Conservation (phyloP, 805 yeast species). For the Candida vartiovaarae region DNA sequence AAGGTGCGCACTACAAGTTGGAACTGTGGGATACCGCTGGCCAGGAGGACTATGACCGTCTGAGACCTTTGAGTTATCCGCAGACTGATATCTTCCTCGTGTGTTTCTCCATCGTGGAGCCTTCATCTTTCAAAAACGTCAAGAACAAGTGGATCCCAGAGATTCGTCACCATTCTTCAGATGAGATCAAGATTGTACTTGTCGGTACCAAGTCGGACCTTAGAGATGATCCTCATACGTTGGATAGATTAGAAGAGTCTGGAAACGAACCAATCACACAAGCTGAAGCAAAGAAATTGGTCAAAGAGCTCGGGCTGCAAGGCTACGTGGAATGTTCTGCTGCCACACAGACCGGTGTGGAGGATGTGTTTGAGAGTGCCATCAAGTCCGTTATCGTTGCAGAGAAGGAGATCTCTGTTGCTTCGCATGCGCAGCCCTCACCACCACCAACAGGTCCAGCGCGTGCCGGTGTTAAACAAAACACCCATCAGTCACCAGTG, state of each 20-base stretch:
- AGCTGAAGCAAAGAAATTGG: constrained; percentile 58
- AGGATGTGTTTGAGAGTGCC: constrained; percentile 77
- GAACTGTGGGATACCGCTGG: constrained; percentile 98
- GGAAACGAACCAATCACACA: constrained; percentile 54
- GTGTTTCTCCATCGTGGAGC: constrained; percentile 80
- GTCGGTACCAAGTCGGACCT: constrained; percentile 89
- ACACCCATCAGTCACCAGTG: neutral
- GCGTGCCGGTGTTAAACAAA: neutral
- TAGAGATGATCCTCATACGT: constrained; percentile 72
- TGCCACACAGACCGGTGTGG: constrained; percentile 80
- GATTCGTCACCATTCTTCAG: constrained; percentile 74
- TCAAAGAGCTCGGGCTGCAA: constrained; percentile 65
- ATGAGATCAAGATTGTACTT: constrained; percentile 57
- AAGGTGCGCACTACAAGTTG: constrained; percentile 72
- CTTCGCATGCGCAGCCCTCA: neutral
- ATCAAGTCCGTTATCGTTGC: constrained; percentile 53
- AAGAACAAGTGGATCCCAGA: constrained; percentile 83
- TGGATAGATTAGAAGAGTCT: constrained; percentile 53
- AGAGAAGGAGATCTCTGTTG: constrained; percentile 11
- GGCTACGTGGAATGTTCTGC: constrained; percentile 86
- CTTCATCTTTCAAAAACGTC: constrained; percentile 74
- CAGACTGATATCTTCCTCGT: constrained; percentile 85
- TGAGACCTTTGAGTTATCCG: constrained; percentile 85
- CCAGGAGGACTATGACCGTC: constrained; percentile 84
- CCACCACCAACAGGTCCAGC: constrained; percentile 1